phyloP scores from a whole-genome alignment of 2,329 filamentous ascomycete genomes.

The Claviceps arundinis region DNA sequence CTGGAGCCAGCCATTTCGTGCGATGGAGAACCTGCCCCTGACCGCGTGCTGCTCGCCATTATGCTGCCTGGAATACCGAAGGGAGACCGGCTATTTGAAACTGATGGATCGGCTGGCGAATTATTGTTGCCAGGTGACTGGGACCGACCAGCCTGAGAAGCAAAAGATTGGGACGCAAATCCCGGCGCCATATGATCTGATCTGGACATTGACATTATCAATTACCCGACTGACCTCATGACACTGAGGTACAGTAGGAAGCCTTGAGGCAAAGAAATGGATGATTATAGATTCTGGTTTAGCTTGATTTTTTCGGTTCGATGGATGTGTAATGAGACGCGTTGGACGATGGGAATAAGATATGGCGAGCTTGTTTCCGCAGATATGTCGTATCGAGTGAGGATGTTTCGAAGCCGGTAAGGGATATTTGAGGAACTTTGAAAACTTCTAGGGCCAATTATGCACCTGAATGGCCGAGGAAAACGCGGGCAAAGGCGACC shows the following conservation, averaged over 20 bases:
- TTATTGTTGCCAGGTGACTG: conserved; percentile 68
- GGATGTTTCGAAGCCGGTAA: neutral
- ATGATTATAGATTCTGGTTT: conserved; percentile 1
- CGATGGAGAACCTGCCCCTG: conserved; percentile 90
- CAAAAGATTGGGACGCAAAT: conserved; percentile 57
- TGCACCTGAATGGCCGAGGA: neutral
- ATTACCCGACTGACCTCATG: conserved; percentile 41
- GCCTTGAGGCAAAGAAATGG: neutral
- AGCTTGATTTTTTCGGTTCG: conserved; percentile 1
- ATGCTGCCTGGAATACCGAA: conserved; percentile 56
- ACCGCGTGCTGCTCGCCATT: conserved; percentile 50
- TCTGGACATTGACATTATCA: conserved; percentile 85
- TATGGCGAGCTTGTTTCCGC: neutral
- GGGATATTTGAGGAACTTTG: neutral
- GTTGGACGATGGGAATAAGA: neutral
- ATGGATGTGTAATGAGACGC: neutral
- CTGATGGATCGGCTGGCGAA: conserved; percentile 63
- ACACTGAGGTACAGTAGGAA: conserved; percentile 4
- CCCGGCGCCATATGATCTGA: conserved; percentile 78
- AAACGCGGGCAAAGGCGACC: neutral
- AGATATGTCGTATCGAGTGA: neutral
- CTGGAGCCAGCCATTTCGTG: conserved; percentile 65
- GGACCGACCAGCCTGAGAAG: conserved; percentile 52
- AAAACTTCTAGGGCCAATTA: neutral
- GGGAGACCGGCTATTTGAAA: conserved; percentile 53